Conservation (phyloP, 202 grass and related monocot genomes). For the Setaria viridis region DNA sequence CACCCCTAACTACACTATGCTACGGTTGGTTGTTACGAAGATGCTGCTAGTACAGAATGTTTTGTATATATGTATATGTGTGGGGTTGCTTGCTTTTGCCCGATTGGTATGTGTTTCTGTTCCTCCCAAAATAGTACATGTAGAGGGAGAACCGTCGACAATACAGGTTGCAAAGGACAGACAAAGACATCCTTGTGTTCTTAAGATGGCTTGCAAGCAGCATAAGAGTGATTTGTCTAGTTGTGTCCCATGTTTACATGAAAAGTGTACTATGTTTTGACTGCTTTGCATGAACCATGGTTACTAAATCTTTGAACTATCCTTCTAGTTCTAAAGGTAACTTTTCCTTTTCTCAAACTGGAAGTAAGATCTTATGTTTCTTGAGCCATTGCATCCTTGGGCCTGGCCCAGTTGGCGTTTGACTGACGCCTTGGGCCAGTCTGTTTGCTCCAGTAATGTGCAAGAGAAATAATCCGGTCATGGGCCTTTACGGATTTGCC, state of each 20-base stretch:
- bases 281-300: neutral
- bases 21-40: neutral
- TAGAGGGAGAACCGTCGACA: conserved; percentile 11
- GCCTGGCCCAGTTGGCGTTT: neutral
- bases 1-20: no score
- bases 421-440: no score
- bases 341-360: neutral
- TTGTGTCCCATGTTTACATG: neutral
- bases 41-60: conserved; percentile 16
- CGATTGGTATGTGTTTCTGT: neutral
- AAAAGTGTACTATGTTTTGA: neutral
- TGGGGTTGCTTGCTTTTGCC: conserved; percentile 26
- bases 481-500: neutral
- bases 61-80: conserved; percentile 45
- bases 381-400: neutral
- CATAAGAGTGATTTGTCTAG: conserved; percentile 24
- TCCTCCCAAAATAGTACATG: neutral
- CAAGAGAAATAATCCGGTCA: no score
- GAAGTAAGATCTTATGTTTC: no score
- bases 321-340: neutral
- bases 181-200: neutral
- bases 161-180: neutral
- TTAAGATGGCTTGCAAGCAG: conserved; percentile 17
- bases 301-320: neutral
- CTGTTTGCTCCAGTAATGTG: neutral